Percentiles rank a stretch among this genome's conserved stretches.
Evolutionary conservation across 176 grass and related monocot species (phyloP).

Genomic region (Sorghum bicolor): DNA sequence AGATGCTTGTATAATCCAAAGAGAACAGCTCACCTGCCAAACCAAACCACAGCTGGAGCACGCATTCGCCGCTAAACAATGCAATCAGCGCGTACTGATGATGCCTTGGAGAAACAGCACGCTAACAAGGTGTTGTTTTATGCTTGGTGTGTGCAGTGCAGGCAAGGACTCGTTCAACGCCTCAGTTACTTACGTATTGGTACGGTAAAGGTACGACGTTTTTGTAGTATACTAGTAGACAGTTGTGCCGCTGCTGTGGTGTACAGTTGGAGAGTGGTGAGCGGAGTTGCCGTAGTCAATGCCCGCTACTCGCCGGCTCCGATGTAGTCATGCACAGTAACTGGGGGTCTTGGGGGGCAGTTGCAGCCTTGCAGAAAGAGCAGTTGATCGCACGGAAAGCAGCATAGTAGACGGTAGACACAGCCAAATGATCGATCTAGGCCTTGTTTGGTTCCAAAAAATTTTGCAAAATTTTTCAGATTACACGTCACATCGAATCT

Average conservation of each 20-base stretch:
- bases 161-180: conserved; percentile 13
- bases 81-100: neutral
- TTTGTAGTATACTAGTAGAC: neutral
- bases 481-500: no score
- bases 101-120: neutral
- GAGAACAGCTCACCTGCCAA: conserved; percentile 28
- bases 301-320: conserved; percentile 17
- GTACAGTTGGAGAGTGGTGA: conserved; percentile 8
- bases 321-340: conserved; percentile 17
- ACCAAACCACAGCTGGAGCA: conserved; percentile 37
- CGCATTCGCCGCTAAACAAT: conserved; percentile 27
- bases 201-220: neutral
- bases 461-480: no score
- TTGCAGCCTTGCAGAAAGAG: conserved; percentile 15
- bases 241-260: neutral
- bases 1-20: conserved; percentile 17
- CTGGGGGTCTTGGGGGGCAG: neutral
- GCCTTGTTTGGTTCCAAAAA: no score
- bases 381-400: conserved; percentile 24
- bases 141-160: neutral
- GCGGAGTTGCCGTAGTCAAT: conserved; percentile 40
- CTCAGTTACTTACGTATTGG: conserved; percentile 2
- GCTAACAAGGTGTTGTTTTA: neutral
- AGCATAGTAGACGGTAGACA: neutral
- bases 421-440: neutral